Evolutionary conservation across 2,329 filamentous ascomycete genomes (phyloP).

Genomic region (Cytospora piceae): DNA sequence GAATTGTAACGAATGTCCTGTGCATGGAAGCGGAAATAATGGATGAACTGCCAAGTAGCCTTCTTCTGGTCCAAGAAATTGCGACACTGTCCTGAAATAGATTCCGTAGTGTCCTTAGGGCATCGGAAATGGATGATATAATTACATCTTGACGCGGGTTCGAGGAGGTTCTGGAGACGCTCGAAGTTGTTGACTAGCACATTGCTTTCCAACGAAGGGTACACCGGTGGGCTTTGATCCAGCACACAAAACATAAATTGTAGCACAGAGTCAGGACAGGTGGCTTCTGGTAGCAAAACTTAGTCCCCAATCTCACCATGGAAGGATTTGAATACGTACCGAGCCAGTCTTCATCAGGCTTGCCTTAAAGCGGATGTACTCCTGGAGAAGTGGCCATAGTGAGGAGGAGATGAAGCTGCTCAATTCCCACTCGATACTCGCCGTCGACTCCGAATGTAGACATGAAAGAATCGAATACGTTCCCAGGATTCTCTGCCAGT

Average conservation of each 20-base stretch:
- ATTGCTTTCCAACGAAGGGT: background rate
- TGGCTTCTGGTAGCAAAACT: background rate
- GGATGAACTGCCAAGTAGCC: background rate
- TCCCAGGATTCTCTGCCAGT: background rate
- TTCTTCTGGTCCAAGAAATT: background rate
- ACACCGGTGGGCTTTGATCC: background rate
- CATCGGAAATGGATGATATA: conserved; percentile 1
- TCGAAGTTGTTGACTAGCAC: background rate
- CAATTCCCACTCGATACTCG: background rate
- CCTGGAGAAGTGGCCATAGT: background rate
- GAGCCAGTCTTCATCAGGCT: conserved; percentile 4
- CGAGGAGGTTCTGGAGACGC: background rate
- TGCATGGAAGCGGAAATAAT: conserved; percentile 5
- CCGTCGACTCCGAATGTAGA: conserved; percentile 1
- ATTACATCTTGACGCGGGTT: background rate
- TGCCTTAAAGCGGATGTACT: background rate
- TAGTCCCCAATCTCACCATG: background rate
- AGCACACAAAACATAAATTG: background rate
- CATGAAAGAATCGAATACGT: background rate
- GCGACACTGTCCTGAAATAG: background rate
- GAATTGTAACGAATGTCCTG: conserved; percentile 4
- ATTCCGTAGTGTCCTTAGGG: background rate
- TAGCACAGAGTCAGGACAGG: background rate
- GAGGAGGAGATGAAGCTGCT: background rate
- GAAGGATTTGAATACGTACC: background rate